Percentiles rank a stretch among this genome's conserved stretches.
Conservation (phyloP, 176 grass and related monocot species). For the Cymbopogon citratus region DNA sequence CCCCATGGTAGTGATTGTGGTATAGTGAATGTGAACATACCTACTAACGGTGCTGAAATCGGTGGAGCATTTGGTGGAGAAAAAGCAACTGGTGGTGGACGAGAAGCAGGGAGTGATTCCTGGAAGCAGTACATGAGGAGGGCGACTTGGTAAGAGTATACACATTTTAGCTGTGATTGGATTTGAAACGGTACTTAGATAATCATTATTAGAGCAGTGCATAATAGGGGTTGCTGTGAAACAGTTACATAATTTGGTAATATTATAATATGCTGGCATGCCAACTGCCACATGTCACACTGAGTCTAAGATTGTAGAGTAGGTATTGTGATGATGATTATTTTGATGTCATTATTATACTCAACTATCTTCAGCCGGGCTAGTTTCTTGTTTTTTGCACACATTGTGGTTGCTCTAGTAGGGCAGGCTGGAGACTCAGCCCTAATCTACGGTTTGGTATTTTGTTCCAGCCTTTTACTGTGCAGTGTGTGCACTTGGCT, state of each 20-base stretch:
- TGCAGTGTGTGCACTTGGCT: not conserved
- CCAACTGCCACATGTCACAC: not conserved
- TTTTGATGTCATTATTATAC: not conserved
- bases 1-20: slow-evolving; percentile 93
- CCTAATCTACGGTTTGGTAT: not conserved
- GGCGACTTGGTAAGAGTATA: slow-evolving; percentile 73
- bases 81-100: slow-evolving; percentile 89
- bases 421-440: not conserved
- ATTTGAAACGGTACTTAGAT: slow-evolving; percentile 8
- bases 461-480: not conserved
- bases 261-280: not conserved
- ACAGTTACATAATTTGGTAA: not conserved
- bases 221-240: not conserved
- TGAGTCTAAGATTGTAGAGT: not conserved
- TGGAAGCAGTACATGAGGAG: slow-evolving; percentile 99
- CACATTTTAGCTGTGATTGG: slow-evolving; percentile 4
- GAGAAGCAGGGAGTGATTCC: slow-evolving; percentile 98
- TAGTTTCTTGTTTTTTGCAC: not conserved
- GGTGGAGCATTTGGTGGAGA: slow-evolving; percentile 99
- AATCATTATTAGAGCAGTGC: not conserved
- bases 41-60: slow-evolving; percentile 97
- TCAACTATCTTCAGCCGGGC: not conserved
- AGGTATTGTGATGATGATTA: not conserved
- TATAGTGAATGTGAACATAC: slow-evolving; percentile 98
- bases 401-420: not conserved